These are phyloP conservation scores for Salix exigua DNA, from an alignment of 345 rosid species.

Conservation along the genomic window DNA sequence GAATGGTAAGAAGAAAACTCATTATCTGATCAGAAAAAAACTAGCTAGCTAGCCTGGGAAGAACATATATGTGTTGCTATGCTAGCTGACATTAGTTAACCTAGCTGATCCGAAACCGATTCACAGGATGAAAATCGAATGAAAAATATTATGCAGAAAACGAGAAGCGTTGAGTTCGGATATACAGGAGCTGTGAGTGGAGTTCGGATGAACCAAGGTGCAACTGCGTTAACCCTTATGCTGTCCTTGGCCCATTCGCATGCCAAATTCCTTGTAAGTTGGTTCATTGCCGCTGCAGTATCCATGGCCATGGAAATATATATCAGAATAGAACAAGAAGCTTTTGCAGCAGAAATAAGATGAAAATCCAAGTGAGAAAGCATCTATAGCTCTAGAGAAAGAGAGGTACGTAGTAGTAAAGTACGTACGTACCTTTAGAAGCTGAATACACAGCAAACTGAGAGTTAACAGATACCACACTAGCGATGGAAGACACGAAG, in stretches of 20 bases:
- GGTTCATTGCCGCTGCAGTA: neutral
- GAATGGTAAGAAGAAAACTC: neutral
- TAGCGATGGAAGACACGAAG: neutral
- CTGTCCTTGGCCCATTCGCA: conserved; percentile 1
- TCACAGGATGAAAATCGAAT: no score
- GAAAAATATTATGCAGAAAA: neutral
- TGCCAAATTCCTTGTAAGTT: neutral
- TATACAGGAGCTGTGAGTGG: neutral
- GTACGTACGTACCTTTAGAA: neutral
- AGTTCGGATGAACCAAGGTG: neutral
- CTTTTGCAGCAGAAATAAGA: neutral
- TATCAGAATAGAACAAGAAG: no score
- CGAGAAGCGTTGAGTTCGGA: neutral
- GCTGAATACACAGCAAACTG: neutral
- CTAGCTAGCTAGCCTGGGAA: no score
- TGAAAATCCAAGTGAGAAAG: neutral
- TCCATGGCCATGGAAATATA: no score
- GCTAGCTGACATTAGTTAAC: no score
- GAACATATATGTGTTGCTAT: no score
- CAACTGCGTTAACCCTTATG: neutral
- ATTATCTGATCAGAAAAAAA: no score
- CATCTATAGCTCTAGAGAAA: neutral
- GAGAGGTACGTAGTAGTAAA: neutral
- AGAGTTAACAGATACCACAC: neutral
- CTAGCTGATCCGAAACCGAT: no score